phyloP scores from a whole-genome alignment of 345 rosid species.

The Eucalyptus cloeziana region DNA sequence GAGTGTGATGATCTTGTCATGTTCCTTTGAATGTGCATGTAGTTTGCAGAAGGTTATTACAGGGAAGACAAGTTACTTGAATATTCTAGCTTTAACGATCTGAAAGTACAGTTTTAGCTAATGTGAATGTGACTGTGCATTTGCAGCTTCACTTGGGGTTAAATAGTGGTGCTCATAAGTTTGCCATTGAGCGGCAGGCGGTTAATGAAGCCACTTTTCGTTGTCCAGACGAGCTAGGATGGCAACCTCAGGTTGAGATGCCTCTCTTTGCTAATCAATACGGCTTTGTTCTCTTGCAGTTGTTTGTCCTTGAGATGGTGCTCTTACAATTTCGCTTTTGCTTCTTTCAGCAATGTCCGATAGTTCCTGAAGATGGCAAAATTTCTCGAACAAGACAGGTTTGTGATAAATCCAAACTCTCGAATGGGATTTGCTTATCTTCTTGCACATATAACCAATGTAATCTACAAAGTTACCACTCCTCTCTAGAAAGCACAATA shows the following conservation, averaged over 20 bases:
- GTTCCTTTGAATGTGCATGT: background rate
- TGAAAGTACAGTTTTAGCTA: background rate
- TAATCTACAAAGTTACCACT: background rate
- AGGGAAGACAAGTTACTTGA: background rate
- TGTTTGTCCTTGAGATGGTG: background rate
- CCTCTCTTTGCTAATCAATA: background rate
- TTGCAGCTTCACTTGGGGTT: constrained; percentile 83
- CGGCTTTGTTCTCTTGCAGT: background rate
- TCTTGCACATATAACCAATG: background rate
- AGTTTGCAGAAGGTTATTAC: background rate
- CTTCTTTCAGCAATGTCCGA: constrained; percentile 55
- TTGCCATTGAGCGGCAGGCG: constrained; percentile 84
- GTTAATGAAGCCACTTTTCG: constrained; percentile 94
- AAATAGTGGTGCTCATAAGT: constrained; percentile 85
- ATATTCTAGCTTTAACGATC: background rate
- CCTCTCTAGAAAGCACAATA: background rate
- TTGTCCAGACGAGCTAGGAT: constrained; percentile 95
- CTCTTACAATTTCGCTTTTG: background rate
- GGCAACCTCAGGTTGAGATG: constrained; percentile 87
- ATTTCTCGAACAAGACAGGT: constrained; percentile 67
- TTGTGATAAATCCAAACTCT: background rate
- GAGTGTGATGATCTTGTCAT: background rate
- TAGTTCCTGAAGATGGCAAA: constrained; percentile 74
- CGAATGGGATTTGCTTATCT: background rate
- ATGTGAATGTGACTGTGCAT: background rate